These are phyloP conservation scores for Peziza echinospora DNA, from an alignment of 495 filamentous ascomycete genomes.

Conservation along the genomic window DNA sequence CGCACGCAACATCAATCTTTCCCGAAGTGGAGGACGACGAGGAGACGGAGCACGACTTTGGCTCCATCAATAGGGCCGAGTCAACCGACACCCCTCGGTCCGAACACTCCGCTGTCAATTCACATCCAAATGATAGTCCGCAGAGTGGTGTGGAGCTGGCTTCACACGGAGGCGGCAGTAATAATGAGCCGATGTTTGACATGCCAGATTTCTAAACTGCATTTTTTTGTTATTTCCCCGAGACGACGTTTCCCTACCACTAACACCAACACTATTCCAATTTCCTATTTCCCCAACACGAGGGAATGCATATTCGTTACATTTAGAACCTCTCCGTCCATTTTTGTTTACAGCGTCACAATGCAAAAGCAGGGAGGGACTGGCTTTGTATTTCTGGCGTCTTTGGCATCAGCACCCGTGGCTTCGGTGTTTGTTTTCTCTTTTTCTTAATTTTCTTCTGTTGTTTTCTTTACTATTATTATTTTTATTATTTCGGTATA, in stretches of 20 bases:
- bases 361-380: background rate
- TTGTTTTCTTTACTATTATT: too few species aligned
- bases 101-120: conserved; percentile 6
- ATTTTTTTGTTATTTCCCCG: too few species aligned
- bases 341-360: background rate
- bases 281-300: too few species aligned
- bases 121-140: background rate
- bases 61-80: conserved; percentile 3
- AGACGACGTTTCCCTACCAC: too few species aligned
- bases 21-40: conserved; percentile 18
- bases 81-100: conserved; percentile 14
- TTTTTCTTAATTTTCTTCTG: too few species aligned
- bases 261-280: too few species aligned
- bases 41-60: background rate
- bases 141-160: background rate
- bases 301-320: background rate
- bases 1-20: conserved; percentile 15
- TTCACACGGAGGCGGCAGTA: background rate
- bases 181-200: too few species aligned
- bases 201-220: too few species aligned
- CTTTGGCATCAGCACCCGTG: too few species aligned
- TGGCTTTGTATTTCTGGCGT: background rate
- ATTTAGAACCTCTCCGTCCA: background rate
- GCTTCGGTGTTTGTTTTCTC: too few species aligned
- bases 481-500: too few species aligned